Percentiles rank a stretch among this genome's conserved stretches.
phyloP scores from a whole-genome alignment of 2,329 filamentous ascomycete genomes.

The Alternaria metachromatica region DNA sequence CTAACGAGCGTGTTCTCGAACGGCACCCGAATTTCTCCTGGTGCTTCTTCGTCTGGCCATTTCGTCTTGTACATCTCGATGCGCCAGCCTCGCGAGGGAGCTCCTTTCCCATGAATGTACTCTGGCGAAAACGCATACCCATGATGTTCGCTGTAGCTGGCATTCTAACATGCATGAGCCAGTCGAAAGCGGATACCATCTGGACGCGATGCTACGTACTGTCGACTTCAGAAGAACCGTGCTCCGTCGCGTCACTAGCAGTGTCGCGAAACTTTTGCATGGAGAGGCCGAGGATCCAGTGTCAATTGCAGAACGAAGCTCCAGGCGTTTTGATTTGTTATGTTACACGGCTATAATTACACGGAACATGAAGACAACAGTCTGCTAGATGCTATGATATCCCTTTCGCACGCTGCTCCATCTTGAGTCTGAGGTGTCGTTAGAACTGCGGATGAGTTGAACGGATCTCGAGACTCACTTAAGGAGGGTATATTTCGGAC shows the following conservation, averaged over 20 bases:
- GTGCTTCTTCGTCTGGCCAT: not conserved
- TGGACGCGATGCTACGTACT: not conserved
- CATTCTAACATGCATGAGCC: not conserved
- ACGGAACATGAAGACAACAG: not conserved
- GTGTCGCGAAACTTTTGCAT: not conserved
- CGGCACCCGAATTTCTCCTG: not conserved
- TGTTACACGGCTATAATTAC: not conserved
- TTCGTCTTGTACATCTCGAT: not conserved
- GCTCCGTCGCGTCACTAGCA: not conserved
- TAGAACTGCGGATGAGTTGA: slow-evolving; percentile 1
- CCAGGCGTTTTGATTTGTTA: not conserved
- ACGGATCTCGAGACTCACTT: slow-evolving; percentile 47
- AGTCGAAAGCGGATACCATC: not conserved
- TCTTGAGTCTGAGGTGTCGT: slow-evolving; percentile 66
- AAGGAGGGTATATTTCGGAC: slow-evolving; percentile 81
- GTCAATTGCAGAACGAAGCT: not conserved
- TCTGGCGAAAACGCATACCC: not conserved
- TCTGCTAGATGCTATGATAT: slow-evolving; percentile 4
- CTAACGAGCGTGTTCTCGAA: not conserved
- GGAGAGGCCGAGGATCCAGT: not conserved
- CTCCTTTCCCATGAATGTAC: not conserved
- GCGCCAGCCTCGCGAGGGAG: not conserved
- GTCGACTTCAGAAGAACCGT: not conserved
- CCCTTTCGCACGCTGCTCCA: slow-evolving; percentile 72
- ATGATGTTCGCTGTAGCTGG: not conserved